These are phyloP conservation scores for Rhynchosporium graminicola DNA, from an alignment of 2,329 filamentous ascomycete species.

Conservation along the genomic window DNA sequence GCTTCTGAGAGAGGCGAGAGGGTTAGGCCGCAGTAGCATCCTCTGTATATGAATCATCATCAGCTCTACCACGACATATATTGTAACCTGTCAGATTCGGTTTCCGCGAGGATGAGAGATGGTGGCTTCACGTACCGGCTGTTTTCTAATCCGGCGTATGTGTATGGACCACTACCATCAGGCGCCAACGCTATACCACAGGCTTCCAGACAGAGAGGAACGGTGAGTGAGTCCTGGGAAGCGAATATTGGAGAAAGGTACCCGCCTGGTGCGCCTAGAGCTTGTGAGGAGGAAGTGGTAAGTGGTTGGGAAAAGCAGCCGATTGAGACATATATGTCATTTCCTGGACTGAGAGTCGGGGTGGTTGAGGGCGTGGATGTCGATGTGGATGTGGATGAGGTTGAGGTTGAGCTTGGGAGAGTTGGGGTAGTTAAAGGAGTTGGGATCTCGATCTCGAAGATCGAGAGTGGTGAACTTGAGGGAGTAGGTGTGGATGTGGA, in stretches of 20 bases:
- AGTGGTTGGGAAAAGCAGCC: slow-evolving; percentile 30
- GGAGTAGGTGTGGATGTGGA: too few relatives aligned
- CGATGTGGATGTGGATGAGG: neutral
- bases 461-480: too few relatives aligned
- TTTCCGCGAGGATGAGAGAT: neutral
- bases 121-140: slow-evolving; percentile 17
- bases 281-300: slow-evolving; percentile 2
- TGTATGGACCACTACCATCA: slow-evolving; percentile 18
- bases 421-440: neutral
- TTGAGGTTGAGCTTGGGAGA: neutral
- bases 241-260: slow-evolving; percentile 23
- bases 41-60: slow-evolving; percentile 3
- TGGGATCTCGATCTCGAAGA: too few relatives aligned
- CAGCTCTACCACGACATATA: neutral
- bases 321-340: slow-evolving; percentile 17
- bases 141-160: slow-evolving; percentile 27
- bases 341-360: slow-evolving; percentile 1
- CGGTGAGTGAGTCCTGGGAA: slow-evolving; percentile 20
- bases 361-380: neutral
- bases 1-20: slow-evolving; percentile 20
- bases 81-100: too few relatives aligned
- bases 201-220: slow-evolving; percentile 25
- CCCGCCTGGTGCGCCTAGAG: slow-evolving; percentile 19
- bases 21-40: slow-evolving; percentile 27
- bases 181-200: slow-evolving; percentile 17